phyloP scores from a whole-genome alignment of 2,329 filamentous ascomycete species.

The Xylariaceae sp. region DNA sequence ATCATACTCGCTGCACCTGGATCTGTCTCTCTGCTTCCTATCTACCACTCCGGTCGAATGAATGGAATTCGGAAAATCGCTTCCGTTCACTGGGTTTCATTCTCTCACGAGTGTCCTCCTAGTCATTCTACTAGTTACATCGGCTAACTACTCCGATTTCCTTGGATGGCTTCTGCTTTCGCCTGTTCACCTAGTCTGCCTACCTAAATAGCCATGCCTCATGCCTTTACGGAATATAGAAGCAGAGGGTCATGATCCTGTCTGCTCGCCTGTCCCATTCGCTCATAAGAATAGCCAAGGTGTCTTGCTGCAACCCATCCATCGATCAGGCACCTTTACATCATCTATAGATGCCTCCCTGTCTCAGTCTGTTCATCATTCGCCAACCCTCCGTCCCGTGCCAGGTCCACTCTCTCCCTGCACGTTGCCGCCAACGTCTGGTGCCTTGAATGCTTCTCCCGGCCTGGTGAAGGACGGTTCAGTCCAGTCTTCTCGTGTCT shows the following conservation, averaged over 20 bases:
- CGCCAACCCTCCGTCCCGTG: slow-evolving; percentile 10
- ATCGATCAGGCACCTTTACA: slow-evolving; percentile 1
- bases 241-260: slow-evolving; percentile 10
- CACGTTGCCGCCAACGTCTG: slow-evolving; percentile 7
- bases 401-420: slow-evolving; percentile 13
- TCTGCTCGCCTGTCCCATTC: slow-evolving; percentile 6
- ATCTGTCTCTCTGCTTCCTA: too few relatives aligned
- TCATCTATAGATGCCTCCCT: slow-evolving; percentile 6
- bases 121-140: too few relatives aligned
- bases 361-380: slow-evolving; percentile 12
- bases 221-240: slow-evolving; percentile 9
- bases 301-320: slow-evolving; percentile 29
- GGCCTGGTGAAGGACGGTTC: slow-evolving; percentile 12
- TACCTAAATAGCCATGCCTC: slow-evolving; percentile 15
- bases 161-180: too few relatives aligned
- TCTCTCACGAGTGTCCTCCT: too few relatives aligned
- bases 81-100: too few relatives aligned
- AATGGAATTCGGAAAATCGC: too few relatives aligned
- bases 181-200: not conserved
- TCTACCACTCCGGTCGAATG: too few relatives aligned
- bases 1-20: too few relatives aligned
- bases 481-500: slow-evolving; percentile 16
- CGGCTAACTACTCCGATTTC: not conserved
- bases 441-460: not conserved
- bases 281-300: slow-evolving; percentile 22